phyloP scores from a whole-genome alignment of 2,329 filamentous ascomycete species.

The Colletotrichum tamarilloi region DNA sequence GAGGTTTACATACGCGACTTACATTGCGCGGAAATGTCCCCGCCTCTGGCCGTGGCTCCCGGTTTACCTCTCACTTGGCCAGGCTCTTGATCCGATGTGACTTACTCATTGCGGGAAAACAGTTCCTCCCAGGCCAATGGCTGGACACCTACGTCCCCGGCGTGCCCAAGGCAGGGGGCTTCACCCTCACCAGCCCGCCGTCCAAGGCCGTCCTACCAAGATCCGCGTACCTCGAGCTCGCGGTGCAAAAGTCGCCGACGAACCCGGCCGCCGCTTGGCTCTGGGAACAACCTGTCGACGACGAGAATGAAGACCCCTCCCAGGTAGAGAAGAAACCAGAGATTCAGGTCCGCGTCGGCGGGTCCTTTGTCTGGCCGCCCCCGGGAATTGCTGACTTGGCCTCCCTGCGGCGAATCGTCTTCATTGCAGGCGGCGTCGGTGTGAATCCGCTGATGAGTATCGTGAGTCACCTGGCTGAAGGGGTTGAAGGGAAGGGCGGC shows the following conservation, averaged over 20 bases:
- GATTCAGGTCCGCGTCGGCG: slow-evolving; percentile 79
- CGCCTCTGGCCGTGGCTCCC: too few species aligned
- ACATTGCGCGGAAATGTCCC: not conserved
- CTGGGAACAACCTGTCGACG: slow-evolving; percentile 60
- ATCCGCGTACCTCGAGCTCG: slow-evolving; percentile 76
- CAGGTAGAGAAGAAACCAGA: slow-evolving; percentile 69
- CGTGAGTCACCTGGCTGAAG: slow-evolving; percentile 67
- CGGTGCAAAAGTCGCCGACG: slow-evolving; percentile 76
- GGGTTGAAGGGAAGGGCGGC: slow-evolving; percentile 27
- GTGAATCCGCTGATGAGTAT: slow-evolving; percentile 87
- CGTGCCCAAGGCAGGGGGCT: slow-evolving; percentile 79
- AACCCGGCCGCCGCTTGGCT: slow-evolving; percentile 84
- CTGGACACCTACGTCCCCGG: slow-evolving; percentile 83
- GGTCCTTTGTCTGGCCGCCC: slow-evolving; percentile 81
- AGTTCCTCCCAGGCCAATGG: slow-evolving; percentile 90
- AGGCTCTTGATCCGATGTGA: not conserved
- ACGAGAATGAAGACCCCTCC: slow-evolving; percentile 50
- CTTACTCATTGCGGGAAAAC: slow-evolving; percentile 37
- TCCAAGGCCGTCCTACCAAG: slow-evolving; percentile 53
- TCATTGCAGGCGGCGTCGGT: slow-evolving; percentile 85
- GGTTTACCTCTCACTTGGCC: too few species aligned
- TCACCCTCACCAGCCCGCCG: slow-evolving; percentile 86
- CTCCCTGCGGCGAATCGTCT: slow-evolving; percentile 69
- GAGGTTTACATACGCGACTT: not conserved
- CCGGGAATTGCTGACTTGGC: slow-evolving; percentile 49